Evolutionary conservation across 78 protist species (phyloP), one percentile per base, ranked within the genome.

Genomic region (Mastigamoeba balamuthi): DNA sequence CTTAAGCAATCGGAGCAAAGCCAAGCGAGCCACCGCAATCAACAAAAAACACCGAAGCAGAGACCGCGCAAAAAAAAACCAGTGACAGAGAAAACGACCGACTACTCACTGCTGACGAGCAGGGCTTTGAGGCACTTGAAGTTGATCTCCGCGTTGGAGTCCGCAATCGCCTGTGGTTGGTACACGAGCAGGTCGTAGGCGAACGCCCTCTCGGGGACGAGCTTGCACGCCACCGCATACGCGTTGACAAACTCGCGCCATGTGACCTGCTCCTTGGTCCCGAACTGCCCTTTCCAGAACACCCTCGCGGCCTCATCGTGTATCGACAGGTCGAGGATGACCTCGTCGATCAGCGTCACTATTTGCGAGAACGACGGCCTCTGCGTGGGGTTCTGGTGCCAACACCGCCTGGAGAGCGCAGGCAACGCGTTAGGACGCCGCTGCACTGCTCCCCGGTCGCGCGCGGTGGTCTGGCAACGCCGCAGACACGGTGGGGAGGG

Each of bases 221-320:
- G 17, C 17, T 17, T 48, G 17, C 17, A 17, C 58, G 58, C 58
- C 17, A 48, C 33, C 17, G 77, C 70, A 65, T 74, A 77, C 1
- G 77, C 75, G 69, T 84, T 77, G 80, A 84, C 44, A 39, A 84
- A 84, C 7, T 84, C 88, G 36, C 66, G 72, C 88, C 88, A 84
- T 6, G 39, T 25, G 17, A 66, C 88, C 33, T 78, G 82, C 33
- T 84, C 82, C 35, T 38, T 28, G 29, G 17, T 25, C 33, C 17
- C 33, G 17, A 48, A 33, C 28, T 7, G 25, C 3, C 44, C 64
- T 27, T 10, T 69, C 73, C 36, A 69, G 43, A 69, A 69, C 41
- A n/a, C 25, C 29, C 25, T 23, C 41, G 25, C 43, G n/a, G n/a
- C n/a, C n/a, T n/a, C n/a, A n/a, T n/a, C n/a, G n/a, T n/a, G n/a